Evolutionary conservation across 352 stramenopile species (phyloP), one percentile per base, ranked within the genome.

Genomic region (Elongisporangium prolatum): DNA sequence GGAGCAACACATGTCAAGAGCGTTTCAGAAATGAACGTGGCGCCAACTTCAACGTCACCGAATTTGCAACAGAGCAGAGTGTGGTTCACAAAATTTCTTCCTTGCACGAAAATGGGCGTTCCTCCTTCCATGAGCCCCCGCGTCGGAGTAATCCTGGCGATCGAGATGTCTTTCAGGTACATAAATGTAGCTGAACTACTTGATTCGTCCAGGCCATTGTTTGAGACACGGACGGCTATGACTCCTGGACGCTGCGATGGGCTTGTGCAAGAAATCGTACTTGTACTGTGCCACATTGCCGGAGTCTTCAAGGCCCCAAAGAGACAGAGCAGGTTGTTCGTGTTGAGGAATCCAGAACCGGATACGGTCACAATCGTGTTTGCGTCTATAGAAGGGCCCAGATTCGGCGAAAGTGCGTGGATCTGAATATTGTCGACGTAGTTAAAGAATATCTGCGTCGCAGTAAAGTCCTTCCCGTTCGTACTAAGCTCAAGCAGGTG

Each of bases 11-110:
- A 99, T 8, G 63, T 64, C 17, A 97, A 54, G 14, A 97, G 22
- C 22, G 74, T 88, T 24, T 77, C 54, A 1, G 73, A 88, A 13
- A 99, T 60, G 44, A 88, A 97, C 6, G 78, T 93, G 7, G 89
- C 95, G 58, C 64, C 69, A 4, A 81, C 80, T 16, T 73, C 59
- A 10, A 77, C 51, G 18, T 76, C 74, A 16, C 82, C 93, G 72
- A 99, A 98, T 1, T 73, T 77, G 61, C 96, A 99, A 13, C 65
- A 65, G 17, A 98, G 68, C 2, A 83, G 59, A 8, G 88, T 93
- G 18, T 88, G 77, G 60, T 98, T 98, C 21, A 97, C 55, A 60
- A 99, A 99, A 61, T 98, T 98, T 21, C 80, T 77, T 14, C 97
- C 97, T 50, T 84, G 83, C 6, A 98, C 74, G 68, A 98, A 98